Conservation (phyloP, 768 basidiomycete species). For the Kwoniella europaea region DNA sequence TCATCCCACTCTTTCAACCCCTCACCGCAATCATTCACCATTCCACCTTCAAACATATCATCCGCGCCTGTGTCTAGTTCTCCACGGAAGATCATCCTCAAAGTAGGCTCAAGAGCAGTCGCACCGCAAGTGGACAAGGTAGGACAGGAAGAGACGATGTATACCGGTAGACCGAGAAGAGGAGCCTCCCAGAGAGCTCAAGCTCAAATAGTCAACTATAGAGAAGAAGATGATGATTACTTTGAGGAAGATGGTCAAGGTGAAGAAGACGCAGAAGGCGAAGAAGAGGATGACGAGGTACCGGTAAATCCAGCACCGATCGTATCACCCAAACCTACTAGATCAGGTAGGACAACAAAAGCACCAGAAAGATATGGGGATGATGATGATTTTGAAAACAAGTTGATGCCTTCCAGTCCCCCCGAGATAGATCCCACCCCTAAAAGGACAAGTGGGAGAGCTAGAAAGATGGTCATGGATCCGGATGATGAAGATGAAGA, state of each 20-base stretch:
- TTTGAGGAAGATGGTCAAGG: constrained; percentile 27
- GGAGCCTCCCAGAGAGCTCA: constrained; percentile 23
- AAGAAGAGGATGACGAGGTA: constrained; percentile 29
- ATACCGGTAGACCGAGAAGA: constrained; percentile 20
- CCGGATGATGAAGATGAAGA: constrained; percentile 26
- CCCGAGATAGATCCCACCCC: neutral
- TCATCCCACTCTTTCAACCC: neutral
- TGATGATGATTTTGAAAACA: constrained; percentile 31
- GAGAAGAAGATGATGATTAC: constrained; percentile 24
- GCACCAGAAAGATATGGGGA: constrained; percentile 13
- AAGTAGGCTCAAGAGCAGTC: neutral
- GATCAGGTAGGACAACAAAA: constrained; percentile 12
- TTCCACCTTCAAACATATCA: neutral
- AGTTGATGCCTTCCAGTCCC: constrained; percentile 24
- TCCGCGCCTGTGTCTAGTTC: neutral
- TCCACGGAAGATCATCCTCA: constrained; percentile 2
- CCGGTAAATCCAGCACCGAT: neutral
- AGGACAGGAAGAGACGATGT: neutral
- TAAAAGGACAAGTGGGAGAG: constrained; percentile 5
- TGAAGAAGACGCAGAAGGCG: constrained; percentile 17
- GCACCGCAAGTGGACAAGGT: constrained; percentile 4
- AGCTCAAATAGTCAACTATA: constrained; percentile 13
- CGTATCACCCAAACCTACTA: neutral
- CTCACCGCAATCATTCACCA: neutral
- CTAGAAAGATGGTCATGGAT: constrained; percentile 3